Conservation (phyloP, 345 rosid species). For the Camelina hispida region DNA sequence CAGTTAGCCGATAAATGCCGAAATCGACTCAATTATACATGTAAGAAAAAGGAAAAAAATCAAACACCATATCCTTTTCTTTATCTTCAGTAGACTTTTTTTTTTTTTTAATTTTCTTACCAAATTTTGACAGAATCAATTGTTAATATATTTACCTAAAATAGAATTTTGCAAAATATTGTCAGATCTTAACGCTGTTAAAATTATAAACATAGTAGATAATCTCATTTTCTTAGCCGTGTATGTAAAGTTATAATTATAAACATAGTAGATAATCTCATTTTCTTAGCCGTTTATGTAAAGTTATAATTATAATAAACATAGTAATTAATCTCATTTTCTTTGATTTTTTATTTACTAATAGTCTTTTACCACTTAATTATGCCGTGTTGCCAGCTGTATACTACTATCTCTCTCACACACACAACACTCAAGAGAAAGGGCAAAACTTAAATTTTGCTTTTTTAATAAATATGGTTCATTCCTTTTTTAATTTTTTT, state of each 20-base stretch:
- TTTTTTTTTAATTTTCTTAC: not conserved
- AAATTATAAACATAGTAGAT: slow-evolving; percentile 19
- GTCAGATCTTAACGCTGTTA: not conserved
- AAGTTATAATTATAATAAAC: slow-evolving; percentile 2
- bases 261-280: slow-evolving; percentile 26
- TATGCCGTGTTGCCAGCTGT: slow-evolving; percentile 35
- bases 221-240: slow-evolving; percentile 7
- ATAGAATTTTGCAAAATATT: not conserved
- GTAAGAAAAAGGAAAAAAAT: not conserved
- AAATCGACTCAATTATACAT: slow-evolving; percentile 13
- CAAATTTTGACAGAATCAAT: not conserved
- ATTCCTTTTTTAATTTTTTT: not conserved
- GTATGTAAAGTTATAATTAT: not conserved
- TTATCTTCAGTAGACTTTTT: slow-evolving; percentile 6
- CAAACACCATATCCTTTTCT: slow-evolving; percentile 25
- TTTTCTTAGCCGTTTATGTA: not conserved
- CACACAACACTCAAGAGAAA: not conserved
- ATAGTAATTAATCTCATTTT: slow-evolving; percentile 15
- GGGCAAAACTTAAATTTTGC: slow-evolving; percentile 20
- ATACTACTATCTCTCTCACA: not conserved
- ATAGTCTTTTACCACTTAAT: not conserved
- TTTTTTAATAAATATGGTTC: slow-evolving; percentile 22
- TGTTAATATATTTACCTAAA: not conserved
- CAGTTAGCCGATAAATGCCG: slow-evolving; percentile 21
- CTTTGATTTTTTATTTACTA: not conserved